phyloP scores from a whole-genome alignment of 2,329 filamentous ascomycete species.

The Ascochyta clinopodiicola region DNA sequence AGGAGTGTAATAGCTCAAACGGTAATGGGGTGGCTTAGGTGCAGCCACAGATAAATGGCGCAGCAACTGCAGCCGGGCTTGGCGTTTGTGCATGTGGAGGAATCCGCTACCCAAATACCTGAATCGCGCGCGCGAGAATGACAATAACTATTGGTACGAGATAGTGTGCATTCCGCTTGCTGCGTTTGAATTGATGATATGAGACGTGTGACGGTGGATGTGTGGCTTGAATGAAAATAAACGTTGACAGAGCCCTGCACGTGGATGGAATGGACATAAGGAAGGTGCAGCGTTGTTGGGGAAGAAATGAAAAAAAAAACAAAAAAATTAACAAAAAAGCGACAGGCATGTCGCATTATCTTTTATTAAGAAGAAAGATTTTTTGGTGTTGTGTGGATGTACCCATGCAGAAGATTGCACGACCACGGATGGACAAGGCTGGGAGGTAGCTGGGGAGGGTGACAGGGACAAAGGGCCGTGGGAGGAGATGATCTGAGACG shows the following conservation, averaged over 20 bases:
- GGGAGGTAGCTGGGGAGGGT: no score
- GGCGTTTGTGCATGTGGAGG: slow-evolving; percentile 7
- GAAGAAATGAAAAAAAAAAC: no score
- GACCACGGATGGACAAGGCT: no score
- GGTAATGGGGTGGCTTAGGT: slow-evolving; percentile 16
- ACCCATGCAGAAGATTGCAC: no score
- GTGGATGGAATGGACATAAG: no score
- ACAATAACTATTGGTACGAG: slow-evolving; percentile 9
- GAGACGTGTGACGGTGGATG: not conserved
- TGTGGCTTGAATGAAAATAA: not conserved
- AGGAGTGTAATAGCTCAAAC: slow-evolving; percentile 1
- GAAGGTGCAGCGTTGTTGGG: not conserved
- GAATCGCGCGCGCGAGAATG: slow-evolving; percentile 9
- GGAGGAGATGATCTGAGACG: no score
- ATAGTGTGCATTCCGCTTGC: not conserved
- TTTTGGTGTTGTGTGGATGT: no score
- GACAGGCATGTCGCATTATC: no score
- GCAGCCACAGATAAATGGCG: slow-evolving; percentile 20
- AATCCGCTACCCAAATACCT: not conserved
- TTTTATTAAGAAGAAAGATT: no score
- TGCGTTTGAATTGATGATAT: not conserved
- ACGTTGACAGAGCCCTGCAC: no score
- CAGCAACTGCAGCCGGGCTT: slow-evolving; percentile 15
- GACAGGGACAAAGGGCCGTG: no score
- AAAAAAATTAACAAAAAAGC: no score